Evolutionary conservation across 2,329 filamentous ascomycete genomes (phyloP).

Genomic region (Scedosporium minutisporum): DNA sequence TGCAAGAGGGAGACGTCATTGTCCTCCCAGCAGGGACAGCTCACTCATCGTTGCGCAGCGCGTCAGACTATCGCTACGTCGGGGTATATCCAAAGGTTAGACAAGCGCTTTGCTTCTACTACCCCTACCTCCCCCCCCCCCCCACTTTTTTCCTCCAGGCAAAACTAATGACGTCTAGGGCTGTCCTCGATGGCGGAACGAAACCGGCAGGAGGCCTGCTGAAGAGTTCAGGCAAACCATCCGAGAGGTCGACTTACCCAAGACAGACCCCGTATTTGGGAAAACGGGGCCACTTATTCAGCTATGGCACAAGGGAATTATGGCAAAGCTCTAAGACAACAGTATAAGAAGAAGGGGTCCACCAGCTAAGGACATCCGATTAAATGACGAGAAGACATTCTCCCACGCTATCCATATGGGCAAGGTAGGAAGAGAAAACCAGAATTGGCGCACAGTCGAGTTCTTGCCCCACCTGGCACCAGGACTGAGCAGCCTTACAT

Average conservation of each 20-base stretch:
- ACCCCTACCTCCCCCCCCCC: too few relatives aligned
- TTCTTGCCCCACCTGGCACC: too few relatives aligned
- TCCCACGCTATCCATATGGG: too few relatives aligned
- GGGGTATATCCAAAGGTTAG: constrained; percentile 14
- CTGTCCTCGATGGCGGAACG: constrained; percentile 12
- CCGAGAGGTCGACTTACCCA: constrained; percentile 10
- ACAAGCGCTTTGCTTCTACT: too few relatives aligned
- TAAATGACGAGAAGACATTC: too few relatives aligned
- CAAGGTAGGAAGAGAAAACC: too few relatives aligned
- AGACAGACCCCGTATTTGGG: constrained; percentile 12
- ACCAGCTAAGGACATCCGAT: too few relatives aligned
- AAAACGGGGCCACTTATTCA: constrained; percentile 9
- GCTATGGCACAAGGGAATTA: background rate
- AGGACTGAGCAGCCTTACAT: too few relatives aligned
- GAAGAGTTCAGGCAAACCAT: constrained; percentile 9
- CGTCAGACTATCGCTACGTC: constrained; percentile 14
- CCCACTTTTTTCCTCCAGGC: background rate
- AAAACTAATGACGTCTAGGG: constrained; percentile 4
- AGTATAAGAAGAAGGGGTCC: too few relatives aligned
- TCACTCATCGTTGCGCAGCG: constrained; percentile 12
- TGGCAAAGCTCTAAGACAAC: constrained; percentile 9
- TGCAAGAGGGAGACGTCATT: constrained; percentile 13
- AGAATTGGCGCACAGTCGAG: too few relatives aligned
- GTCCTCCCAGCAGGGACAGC: constrained; percentile 14
- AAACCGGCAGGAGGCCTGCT: constrained; percentile 10